Evolutionary conservation across 1,284 basidiomycete genomes (phyloP).

Genomic region (Trichosporon inkin): DNA sequence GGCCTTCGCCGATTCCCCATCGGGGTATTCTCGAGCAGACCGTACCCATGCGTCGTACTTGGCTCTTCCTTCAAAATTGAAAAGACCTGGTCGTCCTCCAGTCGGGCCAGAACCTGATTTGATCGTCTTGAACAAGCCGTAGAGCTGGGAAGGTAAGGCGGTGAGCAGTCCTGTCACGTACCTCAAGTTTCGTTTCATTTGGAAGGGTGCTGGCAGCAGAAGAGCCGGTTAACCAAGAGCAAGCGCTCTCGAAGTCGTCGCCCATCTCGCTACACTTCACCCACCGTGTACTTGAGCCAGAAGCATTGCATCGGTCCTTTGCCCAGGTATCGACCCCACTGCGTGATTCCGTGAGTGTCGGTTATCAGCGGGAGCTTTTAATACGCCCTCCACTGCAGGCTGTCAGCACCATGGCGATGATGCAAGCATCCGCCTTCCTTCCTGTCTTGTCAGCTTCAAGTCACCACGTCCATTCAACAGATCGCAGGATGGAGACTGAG

Average conservation of each 20-base stretch:
- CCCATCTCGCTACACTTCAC: neutral
- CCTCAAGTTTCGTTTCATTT: slow-evolving; percentile 43
- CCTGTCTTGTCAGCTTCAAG: neutral
- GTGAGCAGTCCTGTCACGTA: slow-evolving; percentile 12
- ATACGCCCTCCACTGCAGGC: too few relatives aligned
- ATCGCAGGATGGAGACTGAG: neutral
- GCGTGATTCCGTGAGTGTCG: neutral
- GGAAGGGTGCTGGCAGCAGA: slow-evolving; percentile 33
- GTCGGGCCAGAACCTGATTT: slow-evolving; percentile 50
- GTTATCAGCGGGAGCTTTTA: slow-evolving; percentile 1
- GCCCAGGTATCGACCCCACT: too few relatives aligned
- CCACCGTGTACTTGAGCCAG: neutral
- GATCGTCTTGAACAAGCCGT: slow-evolving; percentile 76
- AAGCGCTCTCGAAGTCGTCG: slow-evolving; percentile 33
- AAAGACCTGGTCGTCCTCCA: slow-evolving; percentile 70
- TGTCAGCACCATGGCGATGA: neutral
- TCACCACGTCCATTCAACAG: neutral
- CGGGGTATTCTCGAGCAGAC: slow-evolving; percentile 55
- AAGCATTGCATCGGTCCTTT: neutral
- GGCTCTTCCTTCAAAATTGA: slow-evolving; percentile 72
- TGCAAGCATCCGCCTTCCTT: neutral
- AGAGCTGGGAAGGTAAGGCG: slow-evolving; percentile 57
- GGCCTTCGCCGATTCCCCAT: slow-evolving; percentile 40
- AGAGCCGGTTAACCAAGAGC: slow-evolving; percentile 33
- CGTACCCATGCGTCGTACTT: slow-evolving; percentile 83